phyloP scores from a whole-genome alignment of 805 yeast species.

The Scheffersomyces stipitis region DNA sequence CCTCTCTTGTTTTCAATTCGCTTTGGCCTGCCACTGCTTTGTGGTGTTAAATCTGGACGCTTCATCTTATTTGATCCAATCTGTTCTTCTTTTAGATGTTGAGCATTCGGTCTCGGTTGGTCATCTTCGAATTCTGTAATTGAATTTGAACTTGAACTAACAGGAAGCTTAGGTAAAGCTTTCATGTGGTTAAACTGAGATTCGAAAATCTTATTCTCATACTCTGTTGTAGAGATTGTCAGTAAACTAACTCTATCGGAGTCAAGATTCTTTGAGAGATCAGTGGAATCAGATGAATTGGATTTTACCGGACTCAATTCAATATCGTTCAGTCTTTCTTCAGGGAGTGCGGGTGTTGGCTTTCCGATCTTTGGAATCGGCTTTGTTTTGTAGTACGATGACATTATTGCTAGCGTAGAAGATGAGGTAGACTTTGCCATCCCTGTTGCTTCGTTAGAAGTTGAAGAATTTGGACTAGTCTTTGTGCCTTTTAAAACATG shows the following conservation, averaged over 20 bases:
- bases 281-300: neutral
- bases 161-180: constrained; percentile 19
- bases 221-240: constrained; percentile 39
- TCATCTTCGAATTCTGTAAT: neutral
- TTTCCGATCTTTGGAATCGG: neutral
- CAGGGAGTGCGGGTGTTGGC: constrained; percentile 5
- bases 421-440: neutral
- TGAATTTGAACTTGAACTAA: neutral
- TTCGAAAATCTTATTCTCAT: constrained; percentile 36
- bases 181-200: constrained; percentile 32
- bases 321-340: constrained; percentile 1
- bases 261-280: neutral
- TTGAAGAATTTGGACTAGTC: neutral
- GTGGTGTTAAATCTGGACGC: neutral
- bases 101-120: neutral
- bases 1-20: too few species aligned
- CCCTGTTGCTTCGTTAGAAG: neutral
- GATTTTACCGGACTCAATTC: neutral
- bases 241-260: constrained; percentile 27
- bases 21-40: too few species aligned
- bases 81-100: neutral
- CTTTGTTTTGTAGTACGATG: neutral
- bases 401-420: neutral
- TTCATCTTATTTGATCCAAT: neutral
- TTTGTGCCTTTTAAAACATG: constrained; percentile 29